Base-by-base conservation (phyloP, 163 green algal genomes). In the Scenedesmus sp. region DNA sequence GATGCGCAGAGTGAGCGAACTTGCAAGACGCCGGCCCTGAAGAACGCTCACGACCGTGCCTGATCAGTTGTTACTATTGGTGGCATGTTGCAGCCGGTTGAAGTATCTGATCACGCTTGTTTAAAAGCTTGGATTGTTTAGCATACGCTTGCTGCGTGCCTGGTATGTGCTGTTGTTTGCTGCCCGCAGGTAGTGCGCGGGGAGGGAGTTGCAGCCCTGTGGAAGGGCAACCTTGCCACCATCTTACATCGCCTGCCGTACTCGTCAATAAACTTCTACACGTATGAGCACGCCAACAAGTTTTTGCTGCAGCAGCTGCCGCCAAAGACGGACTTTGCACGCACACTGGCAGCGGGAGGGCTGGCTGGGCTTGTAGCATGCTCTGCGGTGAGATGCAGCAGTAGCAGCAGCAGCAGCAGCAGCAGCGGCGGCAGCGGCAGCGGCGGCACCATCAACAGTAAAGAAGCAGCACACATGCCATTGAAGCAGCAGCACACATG, bases 201-300 rank as follows among this genome's bases (percentile, higher is more conserved):
- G 1, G 95, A 99, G 72, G 97, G 97, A 10, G 43, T 97, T 5
- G 40, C 51, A 0, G 93, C 97, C 33, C 92, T 99, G 1, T 99
- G 97, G 97, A 97, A 97, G 83, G 97, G 97, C 87, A 99, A 99
- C 90, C 92, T 96, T 3, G 95, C 95, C 10, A 98, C 96, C 2
- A 96, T 98, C 30, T 43, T 99, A 24, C 97, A 99, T 91, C 94
- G 97, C 22, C 90, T 99, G 81, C 97, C 97, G 3, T 99, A 99
- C 95, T 98, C 96, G 2, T 94, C 96, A 49, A 92, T 93, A 68
- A 96, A 95, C 83, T 96, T 96, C 79, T 90, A 89, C 65, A 90
- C 86, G 2, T 96, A 95, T 85, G 93, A 96, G 76, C 81, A 93
- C 42, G 88, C 89, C 10, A 92, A 91, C n/a, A 65, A 56, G 42